Base-by-base conservation (phyloP, 164 flowering plant species). In the Vitis amurensis region DNA sequence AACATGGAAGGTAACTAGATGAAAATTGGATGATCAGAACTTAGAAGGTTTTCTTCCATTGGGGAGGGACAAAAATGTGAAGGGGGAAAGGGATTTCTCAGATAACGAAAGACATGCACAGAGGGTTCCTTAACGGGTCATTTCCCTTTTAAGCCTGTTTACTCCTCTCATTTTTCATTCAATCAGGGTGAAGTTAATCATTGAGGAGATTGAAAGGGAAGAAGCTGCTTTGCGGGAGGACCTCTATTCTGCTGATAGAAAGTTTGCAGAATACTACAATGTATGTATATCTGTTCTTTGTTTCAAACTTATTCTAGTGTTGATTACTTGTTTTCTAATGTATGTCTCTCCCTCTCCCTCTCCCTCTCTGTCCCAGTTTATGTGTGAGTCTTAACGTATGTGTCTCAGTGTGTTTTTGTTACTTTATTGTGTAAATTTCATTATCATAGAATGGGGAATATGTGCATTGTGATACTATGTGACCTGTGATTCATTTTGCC, bases 201-300 rank as follows among this genome's bases (percentile, higher is more conserved):
- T 89, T 67, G 99, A 95, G 73, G 96, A 93, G 80, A 90, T 91
- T 62, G 99, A 95, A 79, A 85, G 87, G 77, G 99, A 95, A 79
- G 99, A 95, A 78, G 79, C 89, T 55, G 87, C 91, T 76, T 68
- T 91, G 72, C 72, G 84, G 59, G 96, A 95, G 74, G 99, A 95
- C 68, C 93, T 91, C 9, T 90, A 90, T 77, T 87, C 98, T 61
- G 93, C 94, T 15, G 99, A 95, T 68, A 90, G 98, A 69, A 93
- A 95, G 76, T 93, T 89, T 80, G 88, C 96, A 7, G 98, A 95
- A 78, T 95, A 95, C 73, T 93, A 90, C 73, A 91, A 89, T 84
- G 99, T 93, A 84, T 60, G 84, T 58, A 14, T 55, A 63, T 19
- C 13, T 16, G 7, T 14, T 19, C 13, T 16, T 52, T 59, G 6